Base-by-base conservation (phyloP, 2,329 filamentous ascomycete species). In the Fusarium succisae region DNA sequence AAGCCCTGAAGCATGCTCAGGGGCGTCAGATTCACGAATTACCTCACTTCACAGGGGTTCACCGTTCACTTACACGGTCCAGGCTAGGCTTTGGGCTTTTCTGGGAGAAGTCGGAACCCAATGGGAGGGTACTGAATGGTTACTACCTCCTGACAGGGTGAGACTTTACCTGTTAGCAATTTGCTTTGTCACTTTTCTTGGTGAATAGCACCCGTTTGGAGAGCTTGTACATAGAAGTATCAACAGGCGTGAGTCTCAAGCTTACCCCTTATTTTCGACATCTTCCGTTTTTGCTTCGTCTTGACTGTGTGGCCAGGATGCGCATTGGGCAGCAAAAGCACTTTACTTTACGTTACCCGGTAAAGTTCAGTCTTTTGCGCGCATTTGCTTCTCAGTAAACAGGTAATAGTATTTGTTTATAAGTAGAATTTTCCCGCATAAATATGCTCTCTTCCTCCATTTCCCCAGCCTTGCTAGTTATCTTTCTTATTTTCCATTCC, bases 291-390 rank as follows among this genome's bases (percentile, higher is more conserved):
- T 73, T 72, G 53, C 60, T 71, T 72, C 63, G 66, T 72, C 56
- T 75, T 73, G 66, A 68, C 58, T 57, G 35, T 38, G 45, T 55
- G 60, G 66, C 63, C 65, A 57, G 55, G 56, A 62, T 43, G 76
- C 60, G 77, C 77, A 78, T 79, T 78, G 77, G 77, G 77, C 77
- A 79, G 68, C 77, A 77, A 76, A 78, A 67, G 74, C 76, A 73
- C 77, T 72, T 63, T 76, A 70, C 65, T 58, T 68, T 53, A 64
- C 68, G 66, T 69, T 70, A 70, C 76, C 74, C 68, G 63, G 66
- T 43, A 60, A 69, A 73, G 73, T 74, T 70, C 58, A 60, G n/a
- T 17, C 41, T 68, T 35, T 32, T 53, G 45, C 51, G 24, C 22
- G 62, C 39, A 69, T 44, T 39, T 66, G 30, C 45, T 35, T 24